A percentile compares a stretch with the other conserved stretches of the same genome.
These are phyloP conservation scores for Pichia eremophila DNA, from an alignment of 805 yeast species.

Conservation along the genomic window DNA sequence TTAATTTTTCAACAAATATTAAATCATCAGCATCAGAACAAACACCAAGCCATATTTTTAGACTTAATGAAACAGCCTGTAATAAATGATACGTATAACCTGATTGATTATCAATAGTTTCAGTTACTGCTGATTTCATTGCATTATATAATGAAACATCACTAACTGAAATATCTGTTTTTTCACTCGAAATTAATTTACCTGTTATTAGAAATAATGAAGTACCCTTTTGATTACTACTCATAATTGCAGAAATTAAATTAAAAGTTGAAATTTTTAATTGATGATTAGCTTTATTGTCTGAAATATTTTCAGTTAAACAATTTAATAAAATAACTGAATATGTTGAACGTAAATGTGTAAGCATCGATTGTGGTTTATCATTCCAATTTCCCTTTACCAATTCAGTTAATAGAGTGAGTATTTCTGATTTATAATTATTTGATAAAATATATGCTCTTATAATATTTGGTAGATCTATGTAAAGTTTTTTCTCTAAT, in stretches of 20 bases:
- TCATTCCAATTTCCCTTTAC: constrained; percentile 47
- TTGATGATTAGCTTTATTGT: constrained; percentile 42
- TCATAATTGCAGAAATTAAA: constrained; percentile 59
- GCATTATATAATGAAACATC: constrained; percentile 43
- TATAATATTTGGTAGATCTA: constrained; percentile 46
- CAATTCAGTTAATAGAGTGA: constrained; percentile 48
- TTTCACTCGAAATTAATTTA: constrained; percentile 28
- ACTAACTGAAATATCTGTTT: constrained; percentile 8
- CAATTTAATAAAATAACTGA: constrained; percentile 53
- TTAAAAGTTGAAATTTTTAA: constrained; percentile 49
- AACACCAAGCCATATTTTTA: constrained; percentile 68
- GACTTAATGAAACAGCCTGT: constrained; percentile 65
- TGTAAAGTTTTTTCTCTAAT: constrained; percentile 54
- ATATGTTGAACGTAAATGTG: constrained; percentile 64
- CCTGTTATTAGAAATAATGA: constrained; percentile 62
- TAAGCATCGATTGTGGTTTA: constrained; percentile 68
- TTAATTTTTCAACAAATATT: constrained; percentile 35
- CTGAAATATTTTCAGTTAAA: constrained; percentile 50
- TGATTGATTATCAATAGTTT: constrained; percentile 47
- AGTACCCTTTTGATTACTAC: constrained; percentile 70
- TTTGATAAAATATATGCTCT: constrained; percentile 44
- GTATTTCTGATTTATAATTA: constrained; percentile 38
- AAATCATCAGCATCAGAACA: constrained; percentile 40
- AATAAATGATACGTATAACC: constrained; percentile 57
- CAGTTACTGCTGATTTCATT: constrained; percentile 45